Conservation (phyloP, 2,329 filamentous ascomycete species). For the Thielaviopsis ethacetica region DNA sequence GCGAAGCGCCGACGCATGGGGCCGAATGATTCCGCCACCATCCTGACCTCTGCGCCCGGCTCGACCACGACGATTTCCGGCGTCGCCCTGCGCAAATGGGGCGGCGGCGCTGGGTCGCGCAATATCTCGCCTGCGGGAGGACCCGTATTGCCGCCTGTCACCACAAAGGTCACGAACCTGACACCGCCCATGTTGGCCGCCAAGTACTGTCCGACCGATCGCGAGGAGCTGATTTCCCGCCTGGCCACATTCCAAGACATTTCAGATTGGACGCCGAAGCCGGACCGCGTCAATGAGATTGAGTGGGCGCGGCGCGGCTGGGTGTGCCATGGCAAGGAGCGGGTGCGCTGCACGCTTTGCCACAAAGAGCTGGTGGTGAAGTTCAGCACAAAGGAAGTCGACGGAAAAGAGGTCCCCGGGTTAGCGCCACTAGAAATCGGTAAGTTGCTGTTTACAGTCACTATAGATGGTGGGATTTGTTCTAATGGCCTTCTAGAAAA, state of each 20-base stretch:
- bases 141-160: not conserved
- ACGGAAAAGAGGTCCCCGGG: conserved; percentile 37
- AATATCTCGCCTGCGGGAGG: conserved; percentile 4
- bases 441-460: conserved; percentile 13
- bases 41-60: conserved; percentile 15
- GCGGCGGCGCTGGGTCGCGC: conserved; percentile 9
- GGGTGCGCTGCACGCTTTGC: conserved; percentile 73
- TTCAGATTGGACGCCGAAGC: conserved; percentile 87
- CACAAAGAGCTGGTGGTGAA: conserved; percentile 72
- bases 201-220: conserved; percentile 75
- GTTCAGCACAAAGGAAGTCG: conserved; percentile 43
- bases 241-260: conserved; percentile 82
- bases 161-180: conserved; percentile 14
- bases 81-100: conserved; percentile 26
- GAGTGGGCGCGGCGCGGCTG: conserved; percentile 92
- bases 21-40: conserved; percentile 23
- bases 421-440: conserved; percentile 43
- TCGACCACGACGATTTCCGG: conserved; percentile 21
- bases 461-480: not conserved
- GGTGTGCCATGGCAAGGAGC: conserved; percentile 69
- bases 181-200: conserved; percentile 23
- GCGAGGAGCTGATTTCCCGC: conserved; percentile 62
- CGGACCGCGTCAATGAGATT: conserved; percentile 69
- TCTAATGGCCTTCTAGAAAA: conserved; percentile 27
- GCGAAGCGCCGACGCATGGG: conserved; percentile 36